phyloP scores from a whole-genome alignment of 116 monocot species.

The Posidonia oceanica region DNA sequence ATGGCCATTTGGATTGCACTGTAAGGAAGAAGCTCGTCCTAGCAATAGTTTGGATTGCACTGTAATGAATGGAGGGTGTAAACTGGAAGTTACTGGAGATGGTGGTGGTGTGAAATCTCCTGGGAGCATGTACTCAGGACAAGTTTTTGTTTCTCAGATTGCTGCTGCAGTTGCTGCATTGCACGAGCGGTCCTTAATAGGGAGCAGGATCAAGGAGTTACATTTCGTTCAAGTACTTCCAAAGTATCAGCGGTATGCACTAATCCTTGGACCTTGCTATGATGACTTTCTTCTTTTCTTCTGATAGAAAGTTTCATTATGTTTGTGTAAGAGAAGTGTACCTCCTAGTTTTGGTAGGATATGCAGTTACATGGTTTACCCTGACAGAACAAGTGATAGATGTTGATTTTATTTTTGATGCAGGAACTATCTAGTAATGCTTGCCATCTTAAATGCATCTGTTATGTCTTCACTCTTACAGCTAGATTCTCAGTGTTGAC shows the following conservation, averaged over 20 bases:
- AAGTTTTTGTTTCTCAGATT: conserved; percentile 72
- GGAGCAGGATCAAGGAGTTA: conserved; percentile 39
- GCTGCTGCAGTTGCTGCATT: conserved; percentile 75
- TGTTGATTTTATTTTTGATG: too few species aligned
- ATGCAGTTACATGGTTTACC: too few species aligned
- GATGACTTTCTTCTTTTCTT: too few species aligned
- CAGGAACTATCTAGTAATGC: too few species aligned
- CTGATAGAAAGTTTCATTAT: too few species aligned
- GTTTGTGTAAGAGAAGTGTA: too few species aligned
- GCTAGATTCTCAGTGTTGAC: too few species aligned
- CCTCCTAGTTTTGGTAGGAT: too few species aligned
- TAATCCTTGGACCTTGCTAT: background rate
- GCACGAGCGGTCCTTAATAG: conserved; percentile 58
- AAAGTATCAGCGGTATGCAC: conserved; percentile 30
- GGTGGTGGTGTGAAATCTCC: background rate
- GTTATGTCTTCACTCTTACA: too few species aligned
- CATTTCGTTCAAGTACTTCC: conserved; percentile 23
- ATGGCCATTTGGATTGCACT: too few species aligned
- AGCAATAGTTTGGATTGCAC: background rate
- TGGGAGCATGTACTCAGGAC: background rate
- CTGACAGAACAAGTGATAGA: too few species aligned
- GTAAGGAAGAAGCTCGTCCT: background rate
- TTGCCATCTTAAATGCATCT: too few species aligned
- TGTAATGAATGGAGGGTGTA: background rate
- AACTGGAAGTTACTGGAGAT: conserved; percentile 10